Base-by-base conservation (phyloP, 352 stramenopile genomes). In the Phytophthora nicotianae region DNA sequence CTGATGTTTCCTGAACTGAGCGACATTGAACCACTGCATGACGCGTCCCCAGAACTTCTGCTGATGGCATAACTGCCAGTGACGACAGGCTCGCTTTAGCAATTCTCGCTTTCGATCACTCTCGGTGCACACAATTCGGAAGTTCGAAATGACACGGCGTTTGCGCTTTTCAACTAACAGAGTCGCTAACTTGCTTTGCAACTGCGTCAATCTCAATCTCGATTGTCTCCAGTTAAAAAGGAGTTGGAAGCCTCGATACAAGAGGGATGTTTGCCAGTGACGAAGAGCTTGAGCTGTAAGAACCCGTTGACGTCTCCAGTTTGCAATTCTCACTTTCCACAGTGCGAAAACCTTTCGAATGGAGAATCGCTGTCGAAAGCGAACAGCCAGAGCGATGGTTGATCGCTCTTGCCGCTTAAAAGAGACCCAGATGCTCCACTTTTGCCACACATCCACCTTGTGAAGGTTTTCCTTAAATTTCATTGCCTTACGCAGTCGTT, bases 281-380 rank as follows among this genome's bases (percentile, higher is more conserved):
- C 35, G 35, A 20, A 65, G 43, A 20, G 41, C 64, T 48, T 51
- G 64, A 9, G 13, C 35, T 13, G 4, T 21, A 2, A 77, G 17
- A 5, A 43, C 3, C 5, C 53, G 57, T 23, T 81, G 70, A 4
- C 55, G 66, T 19, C 60, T 74, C 43, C 52, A 62, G 42, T 62
- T 70, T 1, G 11, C 13, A 9, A 53, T 29, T 27, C 55, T 61
- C 4, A 9, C 24, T 50, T 37, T 54, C 78, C 81, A 90, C 8
- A 68, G 14, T 8, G 14, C n/a, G 10, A 87, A 70, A 42, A 58
- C 68, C 20, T 78, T 84, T 20, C 65, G 48, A 19, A 27, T 61
- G 20, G 70, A 75, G 45, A 85, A 82, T 4, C 65, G 75, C 7
- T 64, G 54, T 5, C 69, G 58, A 16, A 86, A 89, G 1, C 21